Evolutionary conservation across 495 filamentous ascomycete genomes (phyloP).

Genomic region (Choiromyces venosus): DNA sequence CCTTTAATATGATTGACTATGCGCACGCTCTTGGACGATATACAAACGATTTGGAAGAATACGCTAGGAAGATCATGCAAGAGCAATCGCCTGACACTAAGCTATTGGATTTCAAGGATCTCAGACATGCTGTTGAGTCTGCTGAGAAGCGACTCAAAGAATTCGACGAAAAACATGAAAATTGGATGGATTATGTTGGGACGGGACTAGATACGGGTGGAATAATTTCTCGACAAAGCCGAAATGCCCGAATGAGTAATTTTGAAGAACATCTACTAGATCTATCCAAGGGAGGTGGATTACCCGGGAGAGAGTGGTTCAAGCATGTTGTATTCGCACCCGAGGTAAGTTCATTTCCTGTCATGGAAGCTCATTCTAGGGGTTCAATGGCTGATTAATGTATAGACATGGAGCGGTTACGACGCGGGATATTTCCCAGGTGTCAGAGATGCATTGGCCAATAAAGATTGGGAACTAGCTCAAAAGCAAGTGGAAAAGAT

Average conservation of each 20-base stretch:
- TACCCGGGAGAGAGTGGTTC: slow-evolving; percentile 88
- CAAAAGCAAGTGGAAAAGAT: slow-evolving; percentile 67
- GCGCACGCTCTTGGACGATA: slow-evolving; percentile 57
- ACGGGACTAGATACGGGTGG: slow-evolving; percentile 53
- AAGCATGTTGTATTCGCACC: slow-evolving; percentile 89
- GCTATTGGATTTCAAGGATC: slow-evolving; percentile 53
- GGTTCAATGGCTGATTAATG: slow-evolving; percentile 14
- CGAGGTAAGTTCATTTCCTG: slow-evolving; percentile 48
- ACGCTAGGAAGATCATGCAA: slow-evolving; percentile 54
- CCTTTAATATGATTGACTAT: slow-evolving; percentile 78
- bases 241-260: slow-evolving; percentile 63
- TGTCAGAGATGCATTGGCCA: slow-evolving; percentile 72
- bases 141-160: slow-evolving; percentile 55
- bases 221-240: slow-evolving; percentile 28
- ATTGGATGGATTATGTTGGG: slow-evolving; percentile 81
- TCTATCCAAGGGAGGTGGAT: slow-evolving; percentile 54
- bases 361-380: slow-evolving; percentile 21
- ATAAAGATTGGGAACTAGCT: slow-evolving; percentile 63
- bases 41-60: slow-evolving; percentile 60
- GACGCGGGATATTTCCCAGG: slow-evolving; percentile 75
- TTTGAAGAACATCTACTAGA: slow-evolving; percentile 85
- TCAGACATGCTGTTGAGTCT: slow-evolving; percentile 57
- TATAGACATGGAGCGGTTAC: slow-evolving; percentile 63
- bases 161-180: slow-evolving; percentile 67
- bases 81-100: slow-evolving; percentile 46